Percentiles rank a stretch among this genome's conserved stretches.
Conservation (phyloP, 768 basidiomycete genomes). For the Suillus spraguei region DNA sequence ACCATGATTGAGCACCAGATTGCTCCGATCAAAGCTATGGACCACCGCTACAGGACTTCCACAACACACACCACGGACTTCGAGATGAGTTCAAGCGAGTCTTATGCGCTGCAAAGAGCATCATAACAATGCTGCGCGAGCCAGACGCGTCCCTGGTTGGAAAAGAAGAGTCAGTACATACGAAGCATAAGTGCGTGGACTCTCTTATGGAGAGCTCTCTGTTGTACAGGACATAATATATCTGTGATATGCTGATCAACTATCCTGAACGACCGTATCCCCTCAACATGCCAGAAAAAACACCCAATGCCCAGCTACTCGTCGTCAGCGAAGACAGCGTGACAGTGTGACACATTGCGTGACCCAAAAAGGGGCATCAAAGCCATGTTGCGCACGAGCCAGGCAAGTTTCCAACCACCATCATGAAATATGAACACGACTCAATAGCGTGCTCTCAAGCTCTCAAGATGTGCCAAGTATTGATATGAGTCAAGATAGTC, state of each 20-base stretch:
- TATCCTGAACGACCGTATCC: not conserved
- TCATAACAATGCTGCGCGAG: not conserved
- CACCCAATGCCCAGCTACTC: not conserved
- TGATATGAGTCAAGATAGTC: slow-evolving; percentile 14
- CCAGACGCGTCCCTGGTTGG: not conserved
- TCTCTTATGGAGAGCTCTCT: not conserved
- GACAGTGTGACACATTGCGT: slow-evolving; percentile 2
- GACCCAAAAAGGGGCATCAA: slow-evolving; percentile 18
- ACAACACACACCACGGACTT: not conserved
- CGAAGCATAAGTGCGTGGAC: no score
- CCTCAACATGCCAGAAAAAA: slow-evolving; percentile 2
- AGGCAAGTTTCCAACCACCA: slow-evolving; percentile 17
- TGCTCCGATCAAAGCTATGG: not conserved
- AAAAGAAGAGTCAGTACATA: slow-evolving; percentile 2
- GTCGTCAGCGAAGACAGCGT: not conserved
- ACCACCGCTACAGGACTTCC: not conserved
- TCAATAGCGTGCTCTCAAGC: slow-evolving; percentile 16
- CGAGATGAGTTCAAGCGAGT: not conserved
- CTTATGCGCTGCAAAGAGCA: not conserved
- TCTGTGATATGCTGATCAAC: slow-evolving; percentile 1
- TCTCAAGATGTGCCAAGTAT: slow-evolving; percentile 11
- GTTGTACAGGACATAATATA: slow-evolving; percentile 2
- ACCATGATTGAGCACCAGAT: not conserved
- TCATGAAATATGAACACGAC: slow-evolving; percentile 15
- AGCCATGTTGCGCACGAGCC: slow-evolving; percentile 8